Conservation (phyloP, 176 grass and related monocot genomes). For the Raddia guianensis region DNA sequence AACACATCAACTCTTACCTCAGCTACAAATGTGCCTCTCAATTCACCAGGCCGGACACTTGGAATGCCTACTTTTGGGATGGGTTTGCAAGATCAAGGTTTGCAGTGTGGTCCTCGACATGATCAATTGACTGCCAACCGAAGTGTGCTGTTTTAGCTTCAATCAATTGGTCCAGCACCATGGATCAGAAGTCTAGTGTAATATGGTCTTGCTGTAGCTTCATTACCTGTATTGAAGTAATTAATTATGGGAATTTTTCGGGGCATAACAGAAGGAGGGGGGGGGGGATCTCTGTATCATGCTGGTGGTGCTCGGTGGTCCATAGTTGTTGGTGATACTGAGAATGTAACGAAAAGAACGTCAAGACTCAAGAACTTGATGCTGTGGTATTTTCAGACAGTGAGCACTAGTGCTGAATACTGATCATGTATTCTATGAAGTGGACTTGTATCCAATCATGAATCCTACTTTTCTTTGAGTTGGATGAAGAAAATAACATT, state of each 20-base stretch:
- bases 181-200: constrained; percentile 46
- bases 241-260: constrained; percentile 40
- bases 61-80: constrained; percentile 39
- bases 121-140: constrained; percentile 37
- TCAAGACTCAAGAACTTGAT: constrained; percentile 44
- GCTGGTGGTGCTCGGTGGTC: constrained; percentile 30
- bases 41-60: constrained; percentile 35
- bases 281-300: constrained; percentile 30
- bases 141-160: constrained; percentile 44
- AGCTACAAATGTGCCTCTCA: constrained; percentile 37
- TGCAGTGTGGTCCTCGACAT: constrained; percentile 52
- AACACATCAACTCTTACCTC: constrained; percentile 28
- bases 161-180: constrained; percentile 12
- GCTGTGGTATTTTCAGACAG: constrained; percentile 44
- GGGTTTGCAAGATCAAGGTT: constrained; percentile 52
- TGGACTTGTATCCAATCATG: constrained; percentile 47
- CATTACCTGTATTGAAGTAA: constrained; percentile 55
- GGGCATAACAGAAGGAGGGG: constrained; percentile 42
- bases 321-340: constrained; percentile 41
- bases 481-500: constrained; percentile 29
- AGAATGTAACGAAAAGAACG: constrained; percentile 45
- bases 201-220: constrained; percentile 50
- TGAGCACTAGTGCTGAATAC: constrained; percentile 37
- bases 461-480: constrained; percentile 30
- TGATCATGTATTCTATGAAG: constrained; percentile 42